Evolutionary conservation across 2,329 filamentous ascomycete species (phyloP).

Genomic region (Bimuria novae-zelandiae): DNA sequence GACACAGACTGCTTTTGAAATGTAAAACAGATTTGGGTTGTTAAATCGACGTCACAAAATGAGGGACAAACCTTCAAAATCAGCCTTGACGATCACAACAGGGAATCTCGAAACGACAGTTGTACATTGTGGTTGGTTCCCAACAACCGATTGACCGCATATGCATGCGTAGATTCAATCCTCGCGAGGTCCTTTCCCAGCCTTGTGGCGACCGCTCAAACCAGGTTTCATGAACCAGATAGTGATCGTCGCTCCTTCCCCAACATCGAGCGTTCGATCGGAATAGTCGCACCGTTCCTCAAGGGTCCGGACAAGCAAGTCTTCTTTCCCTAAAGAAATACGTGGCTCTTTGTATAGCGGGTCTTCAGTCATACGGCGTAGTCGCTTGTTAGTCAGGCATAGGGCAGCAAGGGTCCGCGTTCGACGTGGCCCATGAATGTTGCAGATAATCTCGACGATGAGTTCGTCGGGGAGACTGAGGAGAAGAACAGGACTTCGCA

Average conservation of each 20-base stretch:
- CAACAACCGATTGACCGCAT: too few relatives aligned
- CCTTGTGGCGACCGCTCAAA: too few relatives aligned
- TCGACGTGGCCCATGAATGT: neutral
- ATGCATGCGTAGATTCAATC: too few relatives aligned
- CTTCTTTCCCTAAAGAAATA: neutral
- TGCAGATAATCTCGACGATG: neutral
- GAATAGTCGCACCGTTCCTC: neutral
- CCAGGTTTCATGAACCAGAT: neutral
- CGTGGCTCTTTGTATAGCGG: neutral
- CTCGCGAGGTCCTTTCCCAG: too few relatives aligned
- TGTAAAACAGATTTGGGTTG: too few relatives aligned
- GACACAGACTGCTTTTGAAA: too few relatives aligned
- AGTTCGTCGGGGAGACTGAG: neutral
- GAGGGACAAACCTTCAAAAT: too few relatives aligned
- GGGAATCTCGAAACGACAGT: too few relatives aligned
- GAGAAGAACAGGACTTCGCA: too few relatives aligned
- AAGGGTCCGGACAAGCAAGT: neutral
- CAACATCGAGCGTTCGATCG: neutral
- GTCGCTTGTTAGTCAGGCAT: neutral
- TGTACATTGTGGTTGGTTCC: too few relatives aligned
- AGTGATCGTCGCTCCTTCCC: neutral
- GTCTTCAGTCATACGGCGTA: neutral
- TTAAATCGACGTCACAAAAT: too few relatives aligned
- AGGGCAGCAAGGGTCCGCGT: neutral
- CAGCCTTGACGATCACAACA: too few relatives aligned